These are phyloP conservation scores for Globisporangium mamillatum DNA, from an alignment of 352 stramenopile species.

Conservation along the genomic window DNA sequence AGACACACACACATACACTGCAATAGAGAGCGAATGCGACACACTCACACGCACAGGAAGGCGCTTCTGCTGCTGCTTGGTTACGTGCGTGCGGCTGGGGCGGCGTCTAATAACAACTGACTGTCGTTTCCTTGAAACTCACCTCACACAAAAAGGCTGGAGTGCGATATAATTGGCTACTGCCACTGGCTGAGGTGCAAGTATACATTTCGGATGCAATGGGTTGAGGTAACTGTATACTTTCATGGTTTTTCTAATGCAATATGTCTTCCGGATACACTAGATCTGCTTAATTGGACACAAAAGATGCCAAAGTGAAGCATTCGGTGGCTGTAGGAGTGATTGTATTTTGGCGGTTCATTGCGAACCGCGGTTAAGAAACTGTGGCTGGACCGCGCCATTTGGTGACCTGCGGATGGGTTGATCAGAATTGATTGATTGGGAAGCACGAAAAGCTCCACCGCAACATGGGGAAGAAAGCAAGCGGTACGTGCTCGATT, in stretches of 20 bases:
- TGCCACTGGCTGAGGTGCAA: conserved; percentile 1
- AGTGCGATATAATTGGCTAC: conserved; percentile 6
- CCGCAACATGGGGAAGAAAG: conserved; percentile 48
- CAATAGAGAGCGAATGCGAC: conserved; percentile 6
- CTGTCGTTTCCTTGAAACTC: conserved; percentile 14
- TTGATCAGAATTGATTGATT: conserved; percentile 16
- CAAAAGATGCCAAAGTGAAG: conserved; percentile 1
- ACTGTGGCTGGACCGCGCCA: neutral
- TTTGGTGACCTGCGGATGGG: neutral
- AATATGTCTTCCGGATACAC: neutral
- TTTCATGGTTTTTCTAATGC: no score
- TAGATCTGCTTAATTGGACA: neutral
- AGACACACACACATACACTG: neutral
- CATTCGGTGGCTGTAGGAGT: conserved; percentile 6
- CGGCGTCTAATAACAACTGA: conserved; percentile 10
- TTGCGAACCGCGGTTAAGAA: neutral
- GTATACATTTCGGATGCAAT: neutral
- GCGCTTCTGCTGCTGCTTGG: conserved; percentile 3
- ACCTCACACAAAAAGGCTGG: conserved; percentile 3
- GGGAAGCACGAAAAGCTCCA: conserved; percentile 12
- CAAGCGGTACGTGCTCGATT: conserved; percentile 19
- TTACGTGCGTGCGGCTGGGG: conserved; percentile 1
- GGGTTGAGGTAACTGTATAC: neutral
- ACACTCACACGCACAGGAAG: neutral
- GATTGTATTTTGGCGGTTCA: neutral